phyloP scores from a whole-genome alignment of 1,284 basidiomycete species.

The Ustilago shanxiensis region DNA sequence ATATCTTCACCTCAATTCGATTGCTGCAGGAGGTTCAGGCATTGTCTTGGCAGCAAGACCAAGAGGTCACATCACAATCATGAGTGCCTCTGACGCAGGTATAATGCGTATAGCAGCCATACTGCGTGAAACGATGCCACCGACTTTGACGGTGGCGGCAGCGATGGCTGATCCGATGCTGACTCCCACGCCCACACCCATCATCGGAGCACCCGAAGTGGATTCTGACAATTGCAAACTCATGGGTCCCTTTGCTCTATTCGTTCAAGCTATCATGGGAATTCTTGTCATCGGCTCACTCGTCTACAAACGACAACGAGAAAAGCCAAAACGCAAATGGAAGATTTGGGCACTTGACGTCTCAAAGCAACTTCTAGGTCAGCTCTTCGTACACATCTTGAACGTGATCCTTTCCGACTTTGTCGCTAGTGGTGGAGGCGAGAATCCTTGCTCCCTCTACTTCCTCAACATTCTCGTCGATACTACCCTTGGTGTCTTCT shows the following conservation, averaged over 20 bases:
- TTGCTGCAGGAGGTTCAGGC: background rate
- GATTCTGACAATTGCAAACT: slow-evolving; percentile 60
- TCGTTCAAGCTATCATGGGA: slow-evolving; percentile 85
- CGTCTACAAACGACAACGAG: slow-evolving; percentile 87
- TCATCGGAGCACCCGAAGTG: slow-evolving; percentile 48
- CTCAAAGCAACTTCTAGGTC: slow-evolving; percentile 85
- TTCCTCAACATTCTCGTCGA: slow-evolving; percentile 95
- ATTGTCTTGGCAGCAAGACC: background rate
- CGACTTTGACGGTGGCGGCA: slow-evolving; percentile 16
- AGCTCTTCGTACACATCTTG: slow-evolving; percentile 87
- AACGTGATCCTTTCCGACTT: slow-evolving; percentile 77
- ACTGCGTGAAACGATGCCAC: slow-evolving; percentile 14
- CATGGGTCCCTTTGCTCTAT: slow-evolving; percentile 60
- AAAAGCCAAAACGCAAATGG: slow-evolving; percentile 88
- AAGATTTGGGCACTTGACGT: slow-evolving; percentile 79
- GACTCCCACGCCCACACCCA: slow-evolving; percentile 25
- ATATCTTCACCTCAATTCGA: too few species aligned
- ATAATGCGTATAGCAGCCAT: slow-evolving; percentile 16
- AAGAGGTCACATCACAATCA: slow-evolving; percentile 11
- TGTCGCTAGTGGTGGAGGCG: slow-evolving; percentile 48
- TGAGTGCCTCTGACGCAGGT: slow-evolving; percentile 14
- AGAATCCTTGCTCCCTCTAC: slow-evolving; percentile 74
- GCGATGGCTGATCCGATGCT: slow-evolving; percentile 9
- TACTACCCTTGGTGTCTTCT: slow-evolving; percentile 88
- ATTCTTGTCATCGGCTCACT: slow-evolving; percentile 85